Evolutionary conservation across 2,329 filamentous ascomycete genomes (phyloP).

Genomic region (Penicillium occitanis): DNA sequence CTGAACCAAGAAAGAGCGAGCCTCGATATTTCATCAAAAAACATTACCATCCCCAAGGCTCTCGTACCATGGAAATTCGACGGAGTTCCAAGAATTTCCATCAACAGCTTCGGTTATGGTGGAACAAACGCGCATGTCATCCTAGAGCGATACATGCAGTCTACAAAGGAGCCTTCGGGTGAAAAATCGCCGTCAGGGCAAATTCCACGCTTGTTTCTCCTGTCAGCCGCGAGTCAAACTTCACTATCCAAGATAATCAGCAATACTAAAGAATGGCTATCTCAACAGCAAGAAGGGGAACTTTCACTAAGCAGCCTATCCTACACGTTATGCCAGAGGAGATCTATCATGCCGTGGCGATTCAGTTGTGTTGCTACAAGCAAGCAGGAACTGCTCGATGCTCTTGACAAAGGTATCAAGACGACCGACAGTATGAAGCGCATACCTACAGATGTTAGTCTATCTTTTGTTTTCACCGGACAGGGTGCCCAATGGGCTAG

Average conservation of each 20-base stretch:
- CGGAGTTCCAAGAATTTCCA: slow-evolving; percentile 31
- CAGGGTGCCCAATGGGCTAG: slow-evolving; percentile 40
- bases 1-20: slow-evolving; percentile 17
- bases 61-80: slow-evolving; percentile 20
- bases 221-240: background rate
- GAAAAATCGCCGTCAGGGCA: background rate
- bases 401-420: background rate
- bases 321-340: background rate
- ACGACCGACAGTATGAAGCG: background rate
- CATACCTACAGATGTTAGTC: background rate
- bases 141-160: too few relatives aligned
- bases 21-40: slow-evolving; percentile 18
- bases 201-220: background rate
- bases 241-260: background rate
- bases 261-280: background rate
- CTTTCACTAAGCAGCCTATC: background rate
- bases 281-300: background rate
- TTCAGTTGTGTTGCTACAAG: background rate
- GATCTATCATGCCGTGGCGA: background rate
- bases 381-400: background rate
- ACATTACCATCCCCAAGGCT: slow-evolving; percentile 25
- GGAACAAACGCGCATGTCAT: too few relatives aligned
- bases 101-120: background rate
- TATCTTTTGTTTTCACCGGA: slow-evolving; percentile 35
- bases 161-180: too few relatives aligned